Evolutionary conservation across 2,329 filamentous ascomycete genomes (phyloP).

Genomic region (Venturia nashicola): DNA sequence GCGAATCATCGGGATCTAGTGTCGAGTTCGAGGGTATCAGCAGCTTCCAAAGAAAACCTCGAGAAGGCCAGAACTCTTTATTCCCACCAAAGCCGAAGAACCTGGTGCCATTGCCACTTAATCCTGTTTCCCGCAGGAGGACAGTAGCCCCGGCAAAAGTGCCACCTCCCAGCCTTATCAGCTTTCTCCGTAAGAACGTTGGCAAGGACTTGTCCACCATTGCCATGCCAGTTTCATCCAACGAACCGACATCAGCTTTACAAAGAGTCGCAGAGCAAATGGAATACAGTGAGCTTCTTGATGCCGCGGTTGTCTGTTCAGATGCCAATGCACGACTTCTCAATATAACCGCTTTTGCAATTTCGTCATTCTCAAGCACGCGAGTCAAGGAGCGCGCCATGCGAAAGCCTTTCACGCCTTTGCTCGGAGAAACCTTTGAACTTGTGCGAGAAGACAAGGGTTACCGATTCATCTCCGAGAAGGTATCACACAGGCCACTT

Average conservation of each 20-base stretch:
- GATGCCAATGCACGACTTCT: slow-evolving; percentile 62
- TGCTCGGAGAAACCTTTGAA: slow-evolving; percentile 92
- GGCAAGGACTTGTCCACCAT: slow-evolving; percentile 96
- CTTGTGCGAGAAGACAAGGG: slow-evolving; percentile 77
- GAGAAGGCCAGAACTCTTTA: slow-evolving; percentile 32
- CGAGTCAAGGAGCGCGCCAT: slow-evolving; percentile 83
- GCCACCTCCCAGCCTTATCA: slow-evolving; percentile 79
- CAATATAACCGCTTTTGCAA: slow-evolving; percentile 79
- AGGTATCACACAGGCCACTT: slow-evolving; percentile 85
- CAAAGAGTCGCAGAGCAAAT: slow-evolving; percentile 84
- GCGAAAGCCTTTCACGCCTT: slow-evolving; percentile 93
- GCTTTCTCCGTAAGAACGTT: slow-evolving; percentile 91
- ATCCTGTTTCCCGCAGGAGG: slow-evolving; percentile 50
- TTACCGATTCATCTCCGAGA: slow-evolving; percentile 87
- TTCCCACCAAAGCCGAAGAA: slow-evolving; percentile 68
- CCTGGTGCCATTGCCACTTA: slow-evolving; percentile 64
- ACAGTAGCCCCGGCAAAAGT: slow-evolving; percentile 64
- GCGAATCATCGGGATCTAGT: slow-evolving; percentile 48
- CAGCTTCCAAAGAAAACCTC: slow-evolving; percentile 24
- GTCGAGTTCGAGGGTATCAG: slow-evolving; percentile 42
- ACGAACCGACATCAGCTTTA: slow-evolving; percentile 79
- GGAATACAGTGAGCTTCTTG: slow-evolving; percentile 78
- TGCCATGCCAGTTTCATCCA: slow-evolving; percentile 93
- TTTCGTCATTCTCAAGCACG: slow-evolving; percentile 71
- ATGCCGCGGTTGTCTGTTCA: slow-evolving; percentile 50